Conservation (phyloP, 169 alveolate genomes). For the Besnoitia besnoiti region DNA sequence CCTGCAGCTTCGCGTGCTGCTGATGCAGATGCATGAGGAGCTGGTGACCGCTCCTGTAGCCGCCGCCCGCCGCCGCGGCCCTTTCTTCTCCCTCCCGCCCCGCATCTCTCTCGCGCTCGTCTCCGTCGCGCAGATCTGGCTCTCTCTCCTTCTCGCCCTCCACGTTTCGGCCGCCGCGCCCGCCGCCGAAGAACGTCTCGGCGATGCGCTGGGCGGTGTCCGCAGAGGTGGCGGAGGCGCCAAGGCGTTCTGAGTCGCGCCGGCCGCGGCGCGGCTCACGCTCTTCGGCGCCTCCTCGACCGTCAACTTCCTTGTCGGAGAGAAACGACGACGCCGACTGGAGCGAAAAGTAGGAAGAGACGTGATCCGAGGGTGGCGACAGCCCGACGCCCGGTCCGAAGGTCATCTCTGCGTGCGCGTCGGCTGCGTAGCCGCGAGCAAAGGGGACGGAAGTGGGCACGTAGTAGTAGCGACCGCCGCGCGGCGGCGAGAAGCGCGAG, state of each 20-base stretch:
- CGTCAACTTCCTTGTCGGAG: too few species aligned
- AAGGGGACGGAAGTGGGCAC: background rate
- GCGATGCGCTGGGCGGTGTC: too few species aligned
- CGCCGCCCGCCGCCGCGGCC: background rate
- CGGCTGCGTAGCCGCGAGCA: slow-evolving; percentile 15
- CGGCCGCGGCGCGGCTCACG: too few species aligned
- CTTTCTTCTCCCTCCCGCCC: background rate
- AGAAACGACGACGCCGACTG: background rate
- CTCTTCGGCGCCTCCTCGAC: background rate
- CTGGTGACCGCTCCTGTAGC: slow-evolving; percentile 3
- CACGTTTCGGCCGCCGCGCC: too few species aligned
- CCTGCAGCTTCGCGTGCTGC: slow-evolving; percentile 14
- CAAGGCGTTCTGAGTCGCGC: background rate
- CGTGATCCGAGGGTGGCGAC: background rate
- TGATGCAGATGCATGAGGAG: background rate
- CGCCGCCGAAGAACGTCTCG: too few species aligned
- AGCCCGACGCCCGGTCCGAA: slow-evolving; percentile 16
- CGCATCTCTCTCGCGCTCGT: too few species aligned
- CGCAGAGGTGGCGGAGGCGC: too few species aligned
- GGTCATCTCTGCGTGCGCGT: slow-evolving; percentile 7
- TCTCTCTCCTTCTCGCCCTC: background rate
- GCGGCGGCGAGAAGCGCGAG: background rate
- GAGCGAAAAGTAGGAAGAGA: background rate
- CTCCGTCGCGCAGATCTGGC: background rate
- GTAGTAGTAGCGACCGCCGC: background rate